phyloP scores from a whole-genome alignment of 2,329 filamentous ascomycete genomes.

The Talaromyces marneffei region DNA sequence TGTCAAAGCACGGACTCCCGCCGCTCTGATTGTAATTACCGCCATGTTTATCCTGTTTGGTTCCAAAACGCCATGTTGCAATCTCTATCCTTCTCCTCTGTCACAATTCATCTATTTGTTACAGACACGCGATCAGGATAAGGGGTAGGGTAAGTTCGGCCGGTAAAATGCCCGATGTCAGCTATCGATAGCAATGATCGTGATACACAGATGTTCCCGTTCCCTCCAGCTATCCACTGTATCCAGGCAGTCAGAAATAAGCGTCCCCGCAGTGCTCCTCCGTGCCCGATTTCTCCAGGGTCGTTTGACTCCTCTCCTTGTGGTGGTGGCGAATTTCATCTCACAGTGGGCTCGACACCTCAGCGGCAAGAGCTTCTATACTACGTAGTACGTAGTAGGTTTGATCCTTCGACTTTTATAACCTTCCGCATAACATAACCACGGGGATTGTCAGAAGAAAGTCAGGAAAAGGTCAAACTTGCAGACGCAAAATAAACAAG shows the following conservation, averaged over 20 bases:
- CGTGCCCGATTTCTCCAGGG: background rate
- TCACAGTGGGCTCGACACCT: no score
- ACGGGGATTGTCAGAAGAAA: background rate
- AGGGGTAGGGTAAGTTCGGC: background rate
- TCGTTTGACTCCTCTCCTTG: background rate
- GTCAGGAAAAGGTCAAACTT: background rate
- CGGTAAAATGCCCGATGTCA: background rate
- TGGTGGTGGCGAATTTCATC: background rate
- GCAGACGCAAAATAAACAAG: background rate
- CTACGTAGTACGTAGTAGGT: no score
- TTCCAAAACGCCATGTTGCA: background rate
- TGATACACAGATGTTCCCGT: background rate
- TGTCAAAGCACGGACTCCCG: slow-evolving; percentile 9
- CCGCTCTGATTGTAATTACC: background rate
- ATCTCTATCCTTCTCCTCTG: background rate
- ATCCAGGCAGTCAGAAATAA: background rate
- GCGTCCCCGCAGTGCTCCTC: background rate
- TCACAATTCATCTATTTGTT: background rate
- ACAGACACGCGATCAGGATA: background rate
- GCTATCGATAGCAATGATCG: background rate
- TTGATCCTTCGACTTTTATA: background rate
- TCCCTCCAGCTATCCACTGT: background rate
- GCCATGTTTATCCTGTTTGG: background rate
- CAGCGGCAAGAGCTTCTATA: background rate
- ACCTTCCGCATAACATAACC: background rate